A percentile compares a stretch with the other conserved stretches of the same genome.
These are phyloP conservation scores for Brassica juncea DNA, from an alignment of 345 rosid species.

Conservation along the genomic window DNA sequence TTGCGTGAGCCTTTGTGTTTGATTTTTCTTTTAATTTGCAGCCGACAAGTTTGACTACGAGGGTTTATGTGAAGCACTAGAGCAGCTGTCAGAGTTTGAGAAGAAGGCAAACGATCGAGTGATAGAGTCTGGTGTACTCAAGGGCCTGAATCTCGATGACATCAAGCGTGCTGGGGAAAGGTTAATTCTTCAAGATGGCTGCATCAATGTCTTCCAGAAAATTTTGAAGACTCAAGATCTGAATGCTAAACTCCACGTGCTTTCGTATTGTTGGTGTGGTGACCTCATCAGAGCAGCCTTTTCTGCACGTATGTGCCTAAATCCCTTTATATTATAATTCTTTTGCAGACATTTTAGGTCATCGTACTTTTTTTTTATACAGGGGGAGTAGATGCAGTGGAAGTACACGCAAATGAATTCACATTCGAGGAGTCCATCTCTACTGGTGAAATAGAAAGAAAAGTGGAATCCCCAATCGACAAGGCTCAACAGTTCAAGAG, in stretches of 20 bases:
- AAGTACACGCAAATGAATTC: constrained; percentile 84
- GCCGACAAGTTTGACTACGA: constrained; percentile 69
- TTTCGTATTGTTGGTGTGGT: constrained; percentile 97
- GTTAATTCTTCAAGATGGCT: constrained; percentile 88
- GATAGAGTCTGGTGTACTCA: constrained; percentile 78
- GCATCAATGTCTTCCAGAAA: constrained; percentile 69
- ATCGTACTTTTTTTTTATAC: neutral
- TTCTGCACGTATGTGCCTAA: constrained; percentile 50
- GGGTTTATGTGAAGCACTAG: constrained; percentile 65
- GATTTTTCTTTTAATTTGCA: constrained; percentile 33
- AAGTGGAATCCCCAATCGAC: constrained; percentile 75
- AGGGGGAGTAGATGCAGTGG: constrained; percentile 64
- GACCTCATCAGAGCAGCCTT: constrained; percentile 86
- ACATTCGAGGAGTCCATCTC: constrained; percentile 62
- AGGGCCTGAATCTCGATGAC: constrained; percentile 85
- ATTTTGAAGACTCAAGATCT: constrained; percentile 53
- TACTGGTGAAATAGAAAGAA: constrained; percentile 72
- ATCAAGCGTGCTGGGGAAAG: constrained; percentile 89
- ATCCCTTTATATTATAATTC: neutral
- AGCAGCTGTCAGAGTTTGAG: constrained; percentile 81
- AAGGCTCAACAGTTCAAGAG: constrained; percentile 63
- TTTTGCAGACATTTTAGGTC: neutral
- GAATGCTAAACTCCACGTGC: constrained; percentile 64
- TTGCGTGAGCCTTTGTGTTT: neutral
- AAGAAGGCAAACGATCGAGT: constrained; percentile 79